Conservation (phyloP, 495 filamentous ascomycete species). For the Neurospora pannonica region DNA sequence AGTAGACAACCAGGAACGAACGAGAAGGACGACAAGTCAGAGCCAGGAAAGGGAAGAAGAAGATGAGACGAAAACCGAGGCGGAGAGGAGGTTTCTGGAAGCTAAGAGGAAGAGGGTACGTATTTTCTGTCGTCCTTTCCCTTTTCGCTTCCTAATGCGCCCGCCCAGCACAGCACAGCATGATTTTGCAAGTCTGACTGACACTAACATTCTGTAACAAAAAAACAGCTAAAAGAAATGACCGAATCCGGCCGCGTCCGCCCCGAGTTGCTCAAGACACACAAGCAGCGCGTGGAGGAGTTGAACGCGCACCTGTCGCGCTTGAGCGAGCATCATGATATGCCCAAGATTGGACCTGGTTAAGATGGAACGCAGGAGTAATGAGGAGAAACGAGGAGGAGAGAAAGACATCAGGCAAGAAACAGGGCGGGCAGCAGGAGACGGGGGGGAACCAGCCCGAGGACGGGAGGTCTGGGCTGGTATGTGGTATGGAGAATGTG, state of each 20-base stretch:
- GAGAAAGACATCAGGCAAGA: no score
- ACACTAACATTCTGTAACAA: not conserved
- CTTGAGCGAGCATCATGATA: slow-evolving; percentile 95
- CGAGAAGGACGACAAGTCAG: slow-evolving; percentile 7
- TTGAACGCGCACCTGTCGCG: slow-evolving; percentile 86
- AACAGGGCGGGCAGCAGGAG: no score
- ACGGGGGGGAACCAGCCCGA: not conserved
- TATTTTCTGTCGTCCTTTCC: slow-evolving; percentile 6
- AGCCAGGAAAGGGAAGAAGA: slow-evolving; percentile 3
- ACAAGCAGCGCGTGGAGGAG: slow-evolving; percentile 94
- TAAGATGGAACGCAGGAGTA: no score
- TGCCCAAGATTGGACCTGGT: slow-evolving; percentile 77
- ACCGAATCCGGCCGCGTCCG: slow-evolving; percentile 35
- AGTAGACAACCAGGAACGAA: slow-evolving; percentile 1
- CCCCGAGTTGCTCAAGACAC: slow-evolving; percentile 77
- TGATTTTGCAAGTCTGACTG: not conserved
- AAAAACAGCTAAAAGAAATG: slow-evolving; percentile 56
- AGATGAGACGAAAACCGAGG: slow-evolving; percentile 62
- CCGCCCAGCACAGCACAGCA: not conserved
- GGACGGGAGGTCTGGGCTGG: not conserved
- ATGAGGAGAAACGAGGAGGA: no score
- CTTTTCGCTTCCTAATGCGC: not conserved
- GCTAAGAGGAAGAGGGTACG: slow-evolving; percentile 66
- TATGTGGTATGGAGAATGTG: not conserved
- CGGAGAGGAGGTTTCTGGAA: slow-evolving; percentile 75